A percentile compares a stretch with the other conserved stretches of the same genome.
These are phyloP conservation scores for Paramecium caudatum DNA, from an alignment of 73 alveolate species.

Conservation along the genomic window DNA sequence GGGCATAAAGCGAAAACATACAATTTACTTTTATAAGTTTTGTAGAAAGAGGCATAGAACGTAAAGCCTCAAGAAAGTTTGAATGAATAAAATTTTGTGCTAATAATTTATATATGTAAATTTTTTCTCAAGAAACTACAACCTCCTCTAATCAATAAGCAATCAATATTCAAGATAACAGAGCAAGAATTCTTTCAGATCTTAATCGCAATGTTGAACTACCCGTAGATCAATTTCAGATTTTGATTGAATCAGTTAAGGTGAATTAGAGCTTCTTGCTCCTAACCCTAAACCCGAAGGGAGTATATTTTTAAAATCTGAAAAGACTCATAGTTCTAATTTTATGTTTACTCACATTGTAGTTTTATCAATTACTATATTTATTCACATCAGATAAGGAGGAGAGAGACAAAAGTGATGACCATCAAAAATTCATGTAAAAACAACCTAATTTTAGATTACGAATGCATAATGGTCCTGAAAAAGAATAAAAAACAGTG, in stretches of 20 bases:
- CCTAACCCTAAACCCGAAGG: slow-evolving; percentile 14
- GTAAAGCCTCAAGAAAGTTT: slow-evolving; percentile 39
- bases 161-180: too few species aligned
- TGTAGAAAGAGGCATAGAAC: slow-evolving; percentile 46
- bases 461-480: neutral
- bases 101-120: slow-evolving; percentile 14
- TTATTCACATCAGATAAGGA: neutral
- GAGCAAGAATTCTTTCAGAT: too few species aligned
- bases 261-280: neutral
- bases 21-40: slow-evolving; percentile 67
- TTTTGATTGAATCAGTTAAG: neutral
- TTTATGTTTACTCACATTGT: neutral
- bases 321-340: slow-evolving; percentile 2
- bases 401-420: neutral
- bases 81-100: slow-evolving; percentile 56
- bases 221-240: slow-evolving; percentile 2
- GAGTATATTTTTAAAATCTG: neutral
- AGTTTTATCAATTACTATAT: slow-evolving; percentile 35
- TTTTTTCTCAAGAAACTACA: too few species aligned
- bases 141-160: too few species aligned
- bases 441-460: neutral
- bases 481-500: neutral
- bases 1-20: slow-evolving; percentile 51
- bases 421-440: slow-evolving; percentile 13
- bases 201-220: too few species aligned